phyloP scores from a whole-genome alignment of 257 asterid genomes.

The Schizonepeta tenuifolia region DNA sequence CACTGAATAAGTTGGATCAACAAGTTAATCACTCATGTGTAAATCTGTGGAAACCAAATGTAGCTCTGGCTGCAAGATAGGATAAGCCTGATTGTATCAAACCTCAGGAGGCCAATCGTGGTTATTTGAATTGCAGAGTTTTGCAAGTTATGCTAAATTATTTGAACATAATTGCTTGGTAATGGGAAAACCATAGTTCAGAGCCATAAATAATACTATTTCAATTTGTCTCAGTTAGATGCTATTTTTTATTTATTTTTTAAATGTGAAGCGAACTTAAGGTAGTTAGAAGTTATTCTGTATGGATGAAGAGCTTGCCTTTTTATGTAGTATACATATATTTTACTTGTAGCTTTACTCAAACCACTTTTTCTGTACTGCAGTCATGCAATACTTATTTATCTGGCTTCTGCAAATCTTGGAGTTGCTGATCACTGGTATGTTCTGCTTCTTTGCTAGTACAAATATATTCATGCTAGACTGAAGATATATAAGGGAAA shows the following conservation, averaged over 20 bases:
- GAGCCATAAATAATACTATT: not conserved
- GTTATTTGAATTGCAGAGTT: not conserved
- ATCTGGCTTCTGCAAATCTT: conserved; percentile 74
- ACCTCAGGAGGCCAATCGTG: not conserved
- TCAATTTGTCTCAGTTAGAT: conserved; percentile 4
- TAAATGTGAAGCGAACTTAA: not conserved
- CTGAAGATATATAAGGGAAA: not conserved
- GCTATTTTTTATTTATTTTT: no score
- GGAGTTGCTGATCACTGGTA: conserved; percentile 93
- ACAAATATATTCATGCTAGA: not conserved
- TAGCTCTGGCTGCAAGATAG: not conserved
- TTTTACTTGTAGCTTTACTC: not conserved
- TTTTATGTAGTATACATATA: not conserved
- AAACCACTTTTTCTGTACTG: conserved; percentile 29
- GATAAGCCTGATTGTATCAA: not conserved
- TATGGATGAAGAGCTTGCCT: not conserved
- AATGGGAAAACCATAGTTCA: not conserved
- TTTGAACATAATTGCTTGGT: not conserved
- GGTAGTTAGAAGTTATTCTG: not conserved
- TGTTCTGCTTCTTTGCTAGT: conserved; percentile 28
- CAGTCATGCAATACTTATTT: conserved; percentile 85
- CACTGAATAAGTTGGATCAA: not conserved
- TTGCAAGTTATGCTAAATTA: not conserved
- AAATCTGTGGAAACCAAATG: not conserved
- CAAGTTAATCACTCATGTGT: not conserved